Conservation (phyloP, 2,329 filamentous ascomycete genomes). For the Parastagonospora nodorum region DNA sequence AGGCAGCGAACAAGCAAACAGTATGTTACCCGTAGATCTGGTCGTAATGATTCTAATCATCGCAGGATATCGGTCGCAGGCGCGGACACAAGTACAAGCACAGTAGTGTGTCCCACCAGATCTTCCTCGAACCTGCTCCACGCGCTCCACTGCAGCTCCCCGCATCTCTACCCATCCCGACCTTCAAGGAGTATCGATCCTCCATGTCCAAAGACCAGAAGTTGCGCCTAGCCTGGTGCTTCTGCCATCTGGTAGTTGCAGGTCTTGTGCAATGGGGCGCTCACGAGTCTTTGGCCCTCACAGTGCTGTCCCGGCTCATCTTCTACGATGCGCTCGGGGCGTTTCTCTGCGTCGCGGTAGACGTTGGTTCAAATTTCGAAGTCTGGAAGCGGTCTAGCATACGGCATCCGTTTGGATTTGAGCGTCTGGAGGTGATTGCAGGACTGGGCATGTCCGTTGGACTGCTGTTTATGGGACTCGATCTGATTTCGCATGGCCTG, state of each 20-base stretch:
- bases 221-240: conserved; percentile 82
- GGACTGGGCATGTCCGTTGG: conserved; percentile 97
- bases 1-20: conserved; percentile 66
- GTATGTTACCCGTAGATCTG: conserved; percentile 18
- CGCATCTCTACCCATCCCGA: conserved; percentile 89
- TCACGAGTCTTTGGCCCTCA: conserved; percentile 85
- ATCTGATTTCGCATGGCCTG: conserved; percentile 89
- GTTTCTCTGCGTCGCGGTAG: conserved; percentile 86
- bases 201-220: conserved; percentile 91
- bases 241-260: conserved; percentile 83
- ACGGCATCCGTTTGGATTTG: conserved; percentile 89
- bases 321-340: conserved; percentile 96
- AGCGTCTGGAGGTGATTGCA: conserved; percentile 89
- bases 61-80: conserved; percentile 83
- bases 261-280: conserved; percentile 85
- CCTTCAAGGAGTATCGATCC: conserved; percentile 81
- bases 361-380: conserved; percentile 95
- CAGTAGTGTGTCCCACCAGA: conserved; percentile 93
- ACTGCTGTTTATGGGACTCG: conserved; percentile 95
- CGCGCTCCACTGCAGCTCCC: conserved; percentile 87
- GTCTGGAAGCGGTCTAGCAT: conserved; percentile 94
- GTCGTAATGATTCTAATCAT: conserved; percentile 25
- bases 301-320: conserved; percentile 87
- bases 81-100: conserved; percentile 98
- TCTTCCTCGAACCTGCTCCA: conserved; percentile 90